Evolutionary conservation across 2,329 filamentous ascomycete species (phyloP).

Genomic region (Didymellaceae sp.): DNA sequence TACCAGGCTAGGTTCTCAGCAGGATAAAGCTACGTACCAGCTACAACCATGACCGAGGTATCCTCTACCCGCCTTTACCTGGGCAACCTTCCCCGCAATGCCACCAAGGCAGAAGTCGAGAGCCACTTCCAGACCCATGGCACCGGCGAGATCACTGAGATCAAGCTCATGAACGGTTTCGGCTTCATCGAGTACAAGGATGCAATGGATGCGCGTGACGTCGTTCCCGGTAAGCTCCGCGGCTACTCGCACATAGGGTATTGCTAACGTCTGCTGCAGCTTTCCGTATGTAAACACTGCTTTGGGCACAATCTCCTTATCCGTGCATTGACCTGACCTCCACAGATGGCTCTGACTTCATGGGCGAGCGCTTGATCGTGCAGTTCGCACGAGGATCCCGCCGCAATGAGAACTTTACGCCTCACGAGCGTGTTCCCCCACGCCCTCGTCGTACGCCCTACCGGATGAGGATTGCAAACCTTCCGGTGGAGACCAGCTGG

Average conservation of each 20-base stretch:
- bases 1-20: slow-evolving; percentile 41
- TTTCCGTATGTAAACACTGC: slow-evolving; percentile 60
- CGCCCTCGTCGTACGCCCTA: slow-evolving; percentile 93
- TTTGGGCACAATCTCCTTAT: neutral
- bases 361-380: slow-evolving; percentile 95
- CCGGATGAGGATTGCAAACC: slow-evolving; percentile 96
- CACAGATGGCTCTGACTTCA: slow-evolving; percentile 94
- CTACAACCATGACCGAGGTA: slow-evolving; percentile 75
- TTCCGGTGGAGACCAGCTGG: slow-evolving; percentile 99
- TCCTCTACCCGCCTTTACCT: slow-evolving; percentile 95
- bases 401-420: slow-evolving; percentile 68
- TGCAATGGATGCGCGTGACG: slow-evolving; percentile 95
- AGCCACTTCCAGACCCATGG: slow-evolving; percentile 94
- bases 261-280: slow-evolving; percentile 50
- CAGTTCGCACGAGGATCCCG: slow-evolving; percentile 94
- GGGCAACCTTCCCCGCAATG: slow-evolving; percentile 95
- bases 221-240: slow-evolving; percentile 83
- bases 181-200: slow-evolving; percentile 99
- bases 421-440: slow-evolving; percentile 70
- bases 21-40: slow-evolving; percentile 23
- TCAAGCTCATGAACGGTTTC: slow-evolving; percentile 99
- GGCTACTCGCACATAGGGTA: slow-evolving; percentile 14
- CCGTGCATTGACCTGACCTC: slow-evolving; percentile 25
- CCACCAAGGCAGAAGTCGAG: slow-evolving; percentile 96
- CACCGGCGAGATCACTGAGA: slow-evolving; percentile 95